Base-by-base conservation (phyloP, 1,139 yeast species). In the Pichia sp. region DNA sequence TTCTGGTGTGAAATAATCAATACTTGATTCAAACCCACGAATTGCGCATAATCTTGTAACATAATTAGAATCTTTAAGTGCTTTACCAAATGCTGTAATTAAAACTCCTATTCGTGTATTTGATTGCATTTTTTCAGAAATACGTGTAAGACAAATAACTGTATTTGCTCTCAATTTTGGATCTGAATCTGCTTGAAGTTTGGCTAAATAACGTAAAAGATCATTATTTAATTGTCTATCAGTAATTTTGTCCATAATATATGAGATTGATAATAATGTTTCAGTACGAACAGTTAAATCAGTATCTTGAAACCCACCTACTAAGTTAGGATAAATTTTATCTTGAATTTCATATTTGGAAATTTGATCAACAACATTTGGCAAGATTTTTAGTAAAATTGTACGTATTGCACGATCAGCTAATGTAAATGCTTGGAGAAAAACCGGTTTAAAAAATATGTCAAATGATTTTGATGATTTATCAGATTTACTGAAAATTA, bases 161-260 rank as follows among this genome's bases (percentile, higher is more conserved):
- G 98, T 91, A 68, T 89, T 87, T 8, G 93, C 89, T 60, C 99
- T 73, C 22, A 93, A 87, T 28, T 88, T 87, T 1, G 95, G 84
- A 53, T 84, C 84, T 2, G 83, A 80, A 64, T 93, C 99, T 67
- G 80, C 84, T 67, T 91, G 98, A 1, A 96, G 81, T 64, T 87
- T 88, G 1, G 98, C 98, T 54, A 93, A 71, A 48, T 82, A 77
- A 59, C 95, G 78, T 50, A 93, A 72, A 42, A 93, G 70, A 53
- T 93, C 98, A 61, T 90, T 91, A 64, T 93, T 93, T 48, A 91
- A 74, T 65, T 88, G 96, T 51, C 96, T 79, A 42, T 84, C 89
- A 0, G 88, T 76, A 5, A 93, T 75, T 60, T 83, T 83, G 31
- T 83, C 83, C 3, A 84, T 80, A 36, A 93, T 70, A 7, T 73